A percentile compares a stretch with the other conserved stretches of the same genome.
Conservation (phyloP, 164 flowering plant species). For the Cinnamomum chago region DNA sequence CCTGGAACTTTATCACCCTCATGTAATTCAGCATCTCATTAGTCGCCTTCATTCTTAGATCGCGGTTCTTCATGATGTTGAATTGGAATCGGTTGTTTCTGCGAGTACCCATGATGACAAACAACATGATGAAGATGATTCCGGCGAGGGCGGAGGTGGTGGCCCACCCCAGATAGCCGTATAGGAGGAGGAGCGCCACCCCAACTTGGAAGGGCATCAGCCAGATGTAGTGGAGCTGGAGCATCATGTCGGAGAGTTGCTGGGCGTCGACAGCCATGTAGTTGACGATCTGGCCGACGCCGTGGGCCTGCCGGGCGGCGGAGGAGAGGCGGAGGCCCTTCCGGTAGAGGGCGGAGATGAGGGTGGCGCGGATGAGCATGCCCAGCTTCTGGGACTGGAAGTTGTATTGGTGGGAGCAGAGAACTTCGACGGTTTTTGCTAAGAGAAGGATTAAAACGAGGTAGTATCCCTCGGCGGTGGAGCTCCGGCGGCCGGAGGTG, state of each 20-base stretch:
- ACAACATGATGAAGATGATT: slow-evolving; percentile 38
- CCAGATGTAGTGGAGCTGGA: slow-evolving; percentile 81
- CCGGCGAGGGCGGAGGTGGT: slow-evolving; percentile 48
- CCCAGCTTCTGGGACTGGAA: slow-evolving; percentile 81
- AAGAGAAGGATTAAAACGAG: slow-evolving; percentile 58
- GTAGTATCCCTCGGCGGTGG: slow-evolving; percentile 76
- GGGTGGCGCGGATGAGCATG: slow-evolving; percentile 74
- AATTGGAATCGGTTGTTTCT: slow-evolving; percentile 55
- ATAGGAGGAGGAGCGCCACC: slow-evolving; percentile 66
- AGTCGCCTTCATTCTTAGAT: slow-evolving; percentile 80
- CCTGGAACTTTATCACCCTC: slow-evolving; percentile 94
- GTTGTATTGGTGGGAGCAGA: slow-evolving; percentile 70
- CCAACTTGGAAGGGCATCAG: slow-evolving; percentile 70
- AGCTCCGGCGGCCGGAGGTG: slow-evolving; percentile 63
- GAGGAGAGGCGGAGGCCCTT: slow-evolving; percentile 78
- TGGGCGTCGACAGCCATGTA: slow-evolving; percentile 99
- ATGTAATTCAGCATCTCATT: slow-evolving; percentile 89
- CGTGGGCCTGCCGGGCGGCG: slow-evolving; percentile 89
- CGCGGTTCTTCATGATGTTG: slow-evolving; percentile 66
- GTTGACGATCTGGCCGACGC: slow-evolving; percentile 91
- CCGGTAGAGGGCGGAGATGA: slow-evolving; percentile 72
- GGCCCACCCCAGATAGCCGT: slow-evolving; percentile 50
- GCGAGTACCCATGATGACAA: slow-evolving; percentile 44
- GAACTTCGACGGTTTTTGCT: slow-evolving; percentile 72
- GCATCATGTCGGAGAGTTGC: slow-evolving; percentile 89